These are phyloP conservation scores for Raddia guianensis DNA, from an alignment of 176 grass and related monocot species.

Conservation along the genomic window DNA sequence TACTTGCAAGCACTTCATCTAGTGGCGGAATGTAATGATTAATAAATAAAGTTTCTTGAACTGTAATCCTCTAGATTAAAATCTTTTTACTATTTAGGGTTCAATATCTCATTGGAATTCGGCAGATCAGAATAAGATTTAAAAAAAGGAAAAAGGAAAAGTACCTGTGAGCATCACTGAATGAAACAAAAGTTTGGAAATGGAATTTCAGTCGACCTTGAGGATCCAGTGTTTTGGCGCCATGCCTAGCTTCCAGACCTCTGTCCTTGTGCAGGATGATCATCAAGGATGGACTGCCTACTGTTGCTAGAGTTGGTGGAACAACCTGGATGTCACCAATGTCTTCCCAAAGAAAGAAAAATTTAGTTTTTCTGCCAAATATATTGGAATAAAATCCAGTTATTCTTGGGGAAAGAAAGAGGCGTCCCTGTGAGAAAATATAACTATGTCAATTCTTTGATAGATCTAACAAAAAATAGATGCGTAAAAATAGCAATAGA, in stretches of 20 bases:
- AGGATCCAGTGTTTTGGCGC: conserved; percentile 71
- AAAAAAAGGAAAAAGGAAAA: conserved; percentile 29
- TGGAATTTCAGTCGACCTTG: conserved; percentile 83
- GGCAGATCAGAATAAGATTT: neutral
- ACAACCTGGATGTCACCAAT: conserved; percentile 87
- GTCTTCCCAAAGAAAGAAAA: conserved; percentile 99
- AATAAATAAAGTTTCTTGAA: neutral
- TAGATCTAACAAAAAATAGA: neutral
- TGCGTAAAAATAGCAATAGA: conserved; percentile 34
- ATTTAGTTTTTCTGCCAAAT: conserved; percentile 93
- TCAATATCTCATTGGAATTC: conserved; percentile 25
- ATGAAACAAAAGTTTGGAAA: conserved; percentile 97
- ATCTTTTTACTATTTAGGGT: neutral
- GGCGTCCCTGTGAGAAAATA: no score
- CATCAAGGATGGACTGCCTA: conserved; percentile 80
- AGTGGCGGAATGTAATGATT: neutral
- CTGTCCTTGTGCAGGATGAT: conserved; percentile 80
- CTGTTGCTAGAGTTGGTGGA: conserved; percentile 70
- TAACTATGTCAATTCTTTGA: no score
- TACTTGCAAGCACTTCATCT: neutral
- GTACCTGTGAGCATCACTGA: conserved; percentile 81
- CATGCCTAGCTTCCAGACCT: conserved; percentile 77
- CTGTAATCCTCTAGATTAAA: neutral
- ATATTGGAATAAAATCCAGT: conserved; percentile 86
- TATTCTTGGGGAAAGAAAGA: conserved; percentile 92